Evolutionary conservation across 75 land plant genomes (phyloP).

Genomic region (Picea glauca): DNA sequence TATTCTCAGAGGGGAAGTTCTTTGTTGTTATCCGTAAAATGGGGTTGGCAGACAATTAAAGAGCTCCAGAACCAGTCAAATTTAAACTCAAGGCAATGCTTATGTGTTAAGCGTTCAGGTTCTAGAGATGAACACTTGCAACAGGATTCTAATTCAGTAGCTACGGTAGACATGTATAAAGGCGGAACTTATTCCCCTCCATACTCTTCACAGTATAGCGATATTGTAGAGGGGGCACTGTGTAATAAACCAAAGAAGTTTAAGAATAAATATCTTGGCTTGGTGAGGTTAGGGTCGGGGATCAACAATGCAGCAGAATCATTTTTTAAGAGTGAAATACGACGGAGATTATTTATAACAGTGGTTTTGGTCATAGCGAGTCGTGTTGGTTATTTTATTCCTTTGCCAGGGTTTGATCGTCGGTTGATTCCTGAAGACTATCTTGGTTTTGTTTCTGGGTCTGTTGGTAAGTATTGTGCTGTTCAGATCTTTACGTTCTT

Average conservation of each 20-base stretch:
- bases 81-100: background rate
- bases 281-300: conserved; percentile 74
- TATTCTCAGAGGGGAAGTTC: background rate
- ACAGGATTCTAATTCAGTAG: background rate
- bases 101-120: background rate
- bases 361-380: conserved; percentile 64
- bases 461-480: conserved; percentile 50
- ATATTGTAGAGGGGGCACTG: background rate
- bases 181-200: background rate
- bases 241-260: conserved; percentile 22
- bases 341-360: conserved; percentile 79
- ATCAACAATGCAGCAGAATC: conserved; percentile 71
- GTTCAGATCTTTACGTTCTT: background rate
- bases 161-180: background rate
- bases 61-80: background rate
- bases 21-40: background rate
- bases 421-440: conserved; percentile 77
- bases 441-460: conserved; percentile 73
- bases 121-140: background rate
- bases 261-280: conserved; percentile 66
- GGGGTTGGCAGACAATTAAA: background rate
- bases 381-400: conserved; percentile 87
- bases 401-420: conserved; percentile 94
- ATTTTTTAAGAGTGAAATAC: conserved; percentile 95
- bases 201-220: background rate